Base-by-base conservation (phyloP, 2,329 filamentous ascomycete species). In the Arthrobotrys musiformis region DNA sequence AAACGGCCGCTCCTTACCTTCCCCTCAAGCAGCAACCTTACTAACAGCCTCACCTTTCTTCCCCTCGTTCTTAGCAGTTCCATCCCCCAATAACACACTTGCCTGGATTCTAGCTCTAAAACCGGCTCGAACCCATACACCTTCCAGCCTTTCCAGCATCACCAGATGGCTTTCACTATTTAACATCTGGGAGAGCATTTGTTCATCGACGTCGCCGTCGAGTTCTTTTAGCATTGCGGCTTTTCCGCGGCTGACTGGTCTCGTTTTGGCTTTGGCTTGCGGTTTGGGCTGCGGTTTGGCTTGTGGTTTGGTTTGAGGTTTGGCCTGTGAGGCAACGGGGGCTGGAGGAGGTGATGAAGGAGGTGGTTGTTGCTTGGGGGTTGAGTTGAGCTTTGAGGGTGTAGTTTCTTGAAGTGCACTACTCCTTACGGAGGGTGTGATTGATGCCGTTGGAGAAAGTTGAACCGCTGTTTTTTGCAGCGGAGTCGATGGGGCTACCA, bases 141-240 rank as follows among this genome's bases (percentile, higher is more conserved):
- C 62, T 37, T 77, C 73, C 19, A 77, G 60, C 30, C 24, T 77
- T n/a, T 77, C 66, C n/a, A 77, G 58, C 60, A 77, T 77, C 30
- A 40, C 64, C 56, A 77, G 24, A 52, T 77, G 73, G 24, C 62
- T 62, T n/a, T 77, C 73, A 22, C 73, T 77, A 44, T 70, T 67
- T 28, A 77, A 40, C 66, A 77, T 52, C 35, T 77, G 66, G 22
- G 42, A 42, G 28, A 77, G 33, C 26, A 77, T 37, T 15, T 48
- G 70, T 40, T 77, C 73, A 22, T 77, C 73, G 15, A 37, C 6
- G 4, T 77, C 61, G 2, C 19, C 50, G 13, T 70, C 61, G 26
- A 70, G 15, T 8, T 46, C 60, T 15, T 44, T 48, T 24, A 66
- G 15, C 22, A 28, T 30, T n/a, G 42, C 42, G 2, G 40, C 48